phyloP scores from a whole-genome alignment of 768 basidiomycete species.

The Boletus subparvulus region DNA sequence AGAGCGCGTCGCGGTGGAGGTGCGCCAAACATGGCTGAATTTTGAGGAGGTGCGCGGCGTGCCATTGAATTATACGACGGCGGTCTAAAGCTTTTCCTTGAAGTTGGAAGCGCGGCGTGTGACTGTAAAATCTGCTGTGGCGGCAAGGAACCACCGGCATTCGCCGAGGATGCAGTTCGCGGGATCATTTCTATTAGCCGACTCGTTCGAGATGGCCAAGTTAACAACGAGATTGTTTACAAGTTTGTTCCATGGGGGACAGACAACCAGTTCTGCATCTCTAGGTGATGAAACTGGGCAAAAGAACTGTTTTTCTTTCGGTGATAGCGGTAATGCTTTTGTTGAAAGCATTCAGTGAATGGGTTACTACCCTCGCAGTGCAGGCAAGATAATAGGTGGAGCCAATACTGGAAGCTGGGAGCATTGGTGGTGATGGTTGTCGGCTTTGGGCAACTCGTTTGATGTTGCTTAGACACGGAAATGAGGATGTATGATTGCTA shows the following conservation, averaged over 20 bases:
- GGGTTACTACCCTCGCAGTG: background rate
- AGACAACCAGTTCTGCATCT: background rate
- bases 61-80: conserved; percentile 49
- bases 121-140: background rate
- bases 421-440: conserved; percentile 1
- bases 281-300: background rate
- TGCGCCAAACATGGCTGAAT: conserved; percentile 49
- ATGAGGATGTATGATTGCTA: background rate
- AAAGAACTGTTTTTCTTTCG: background rate
- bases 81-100: background rate
- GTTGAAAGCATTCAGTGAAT: background rate
- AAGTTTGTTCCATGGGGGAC: background rate
- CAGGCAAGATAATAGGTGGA: too few relatives aligned
- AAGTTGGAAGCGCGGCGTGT: background rate
- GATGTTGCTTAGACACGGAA: background rate
- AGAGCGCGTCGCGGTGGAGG: conserved; percentile 43
- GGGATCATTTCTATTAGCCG: background rate
- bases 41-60: conserved; percentile 61
- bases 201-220: background rate
- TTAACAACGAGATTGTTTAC: background rate
- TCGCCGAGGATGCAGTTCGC: conserved; percentile 16
- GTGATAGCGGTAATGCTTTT: background rate
- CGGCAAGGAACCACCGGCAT: conserved; percentile 6
- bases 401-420: conserved; percentile 1
- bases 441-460: conserved; percentile 10